Percentiles rank a stretch among this genome's conserved stretches.
These are phyloP conservation scores for Immersiporthe knoxdaviesiana DNA, from an alignment of 2,329 filamentous ascomycete genomes.

Conservation along the genomic window DNA sequence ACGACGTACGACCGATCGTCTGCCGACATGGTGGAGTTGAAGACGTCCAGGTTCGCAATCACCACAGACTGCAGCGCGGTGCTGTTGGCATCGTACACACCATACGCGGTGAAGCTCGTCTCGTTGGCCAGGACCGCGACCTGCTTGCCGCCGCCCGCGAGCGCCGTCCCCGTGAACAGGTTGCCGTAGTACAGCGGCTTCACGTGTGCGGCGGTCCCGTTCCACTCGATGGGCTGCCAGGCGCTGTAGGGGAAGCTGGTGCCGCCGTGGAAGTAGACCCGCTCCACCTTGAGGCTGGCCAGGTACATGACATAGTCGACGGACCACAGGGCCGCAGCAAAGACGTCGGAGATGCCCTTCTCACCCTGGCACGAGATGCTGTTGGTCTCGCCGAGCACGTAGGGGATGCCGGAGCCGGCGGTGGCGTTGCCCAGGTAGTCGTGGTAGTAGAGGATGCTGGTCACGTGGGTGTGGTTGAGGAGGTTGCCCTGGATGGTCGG, in stretches of 20 bases:
- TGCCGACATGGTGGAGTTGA: constrained; percentile 10
- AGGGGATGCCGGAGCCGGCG: constrained; percentile 25
- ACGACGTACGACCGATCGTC: not conserved
- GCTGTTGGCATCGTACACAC: constrained; percentile 12
- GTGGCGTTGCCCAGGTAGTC: constrained; percentile 28
- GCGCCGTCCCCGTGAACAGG: constrained; percentile 26
- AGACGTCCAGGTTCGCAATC: constrained; percentile 16
- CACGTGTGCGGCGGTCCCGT: constrained; percentile 22
- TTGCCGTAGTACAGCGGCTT: constrained; percentile 34
- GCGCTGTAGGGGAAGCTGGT: constrained; percentile 34
- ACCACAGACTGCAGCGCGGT: constrained; percentile 11
- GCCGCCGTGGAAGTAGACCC: constrained; percentile 27
- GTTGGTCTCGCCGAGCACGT: constrained; percentile 24
- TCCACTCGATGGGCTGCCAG: constrained; percentile 33
- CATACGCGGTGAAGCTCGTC: constrained; percentile 17
- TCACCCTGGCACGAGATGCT: constrained; percentile 19
- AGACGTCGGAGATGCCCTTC: constrained; percentile 17
- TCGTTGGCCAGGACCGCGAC: constrained; percentile 18
- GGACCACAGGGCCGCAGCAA: constrained; percentile 19
- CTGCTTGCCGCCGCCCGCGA: constrained; percentile 25
- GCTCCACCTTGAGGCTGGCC: constrained; percentile 17
- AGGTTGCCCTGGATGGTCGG: constrained; percentile 25
- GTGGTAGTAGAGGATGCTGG: constrained; percentile 30
- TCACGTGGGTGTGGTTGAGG: constrained; percentile 30
- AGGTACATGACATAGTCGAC: constrained; percentile 21